Evolutionary conservation across 176 grass and related monocot species (phyloP).

Genomic region (Oryza nivara): DNA sequence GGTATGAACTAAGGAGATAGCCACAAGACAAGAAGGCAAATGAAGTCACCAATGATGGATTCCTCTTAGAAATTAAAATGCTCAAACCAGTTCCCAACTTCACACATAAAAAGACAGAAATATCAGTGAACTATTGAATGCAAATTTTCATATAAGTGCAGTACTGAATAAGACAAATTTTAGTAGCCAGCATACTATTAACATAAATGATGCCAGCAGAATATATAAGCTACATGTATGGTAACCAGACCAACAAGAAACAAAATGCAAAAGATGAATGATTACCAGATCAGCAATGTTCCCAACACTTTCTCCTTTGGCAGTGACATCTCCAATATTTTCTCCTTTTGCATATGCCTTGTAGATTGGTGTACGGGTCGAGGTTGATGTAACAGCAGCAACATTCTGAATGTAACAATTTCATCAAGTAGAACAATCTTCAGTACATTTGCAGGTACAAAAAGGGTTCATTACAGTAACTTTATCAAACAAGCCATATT

Average conservation of each 20-base stretch:
- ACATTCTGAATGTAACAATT: conserved; percentile 62
- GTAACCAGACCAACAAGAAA: not conserved
- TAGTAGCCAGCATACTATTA: not conserved
- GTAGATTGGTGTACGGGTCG: conserved; percentile 82
- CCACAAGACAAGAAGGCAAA: conserved; percentile 88
- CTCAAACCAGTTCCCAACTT: conserved; percentile 94
- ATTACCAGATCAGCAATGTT: conserved; percentile 89
- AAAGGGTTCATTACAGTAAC: not conserved
- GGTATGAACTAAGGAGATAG: conserved; percentile 93
- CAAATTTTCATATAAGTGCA: not conserved
- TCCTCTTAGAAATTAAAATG: conserved; percentile 96
- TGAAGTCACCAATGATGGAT: conserved; percentile 86
- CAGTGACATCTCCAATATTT: conserved; percentile 88
- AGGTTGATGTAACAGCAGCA: conserved; percentile 89
- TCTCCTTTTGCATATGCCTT: conserved; percentile 90
- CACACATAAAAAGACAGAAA: conserved; percentile 40
- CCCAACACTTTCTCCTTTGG: conserved; percentile 91
- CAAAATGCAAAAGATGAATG: conserved; percentile 10
- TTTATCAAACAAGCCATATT: not conserved
- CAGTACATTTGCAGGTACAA: conserved; percentile 27
- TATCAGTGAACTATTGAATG: not conserved
- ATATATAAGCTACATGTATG: not conserved
- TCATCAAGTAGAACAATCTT: conserved; percentile 23
- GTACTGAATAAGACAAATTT: not conserved
- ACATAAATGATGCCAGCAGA: not conserved